Evolutionary conservation across 306 rosid species (phyloP), one percentile per base, ranked within the genome.

Genomic region (Pterocarpus santalinus): DNA sequence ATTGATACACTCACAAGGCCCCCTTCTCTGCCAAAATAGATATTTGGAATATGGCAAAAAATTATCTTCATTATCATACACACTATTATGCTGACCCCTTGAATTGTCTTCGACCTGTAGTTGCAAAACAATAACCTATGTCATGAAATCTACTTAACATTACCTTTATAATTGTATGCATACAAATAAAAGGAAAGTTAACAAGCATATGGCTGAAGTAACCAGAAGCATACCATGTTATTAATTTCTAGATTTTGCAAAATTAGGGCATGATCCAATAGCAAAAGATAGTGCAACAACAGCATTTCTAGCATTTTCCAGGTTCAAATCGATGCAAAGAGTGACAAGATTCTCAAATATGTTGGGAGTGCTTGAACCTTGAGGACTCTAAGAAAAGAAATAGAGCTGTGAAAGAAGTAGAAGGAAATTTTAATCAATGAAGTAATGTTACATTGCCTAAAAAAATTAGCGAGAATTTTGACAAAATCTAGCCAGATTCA

Each of bases 201-300:
- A 55, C 12, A 72, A 72, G n/a, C 13, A 55, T 55, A 55, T 36
- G 36, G 7, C 0, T 55, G 34, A 38, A 72, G 53, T 36, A 72
- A 55, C 8, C 13, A 65, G 3, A 36, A n/a, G 6, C 5, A 6
- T 5, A 76, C 80, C 80, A 49, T 8, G 36, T 46, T 74, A 13
- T 30, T 41, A 7, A 74, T 60, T 39, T 60, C 43, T 28, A 74
- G 69, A 28, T 41, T 60, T 8, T 74, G 41, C 41, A 74, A 15
- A 15, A 5, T 11, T 8, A 13, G 16, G 15, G 6, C 69, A 60
- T 28, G 58, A 28, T 63, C 5, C 32, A 2, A 62, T 70, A 3
- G 36, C 8, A 2, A 14, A 61, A 9, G 43, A 62, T 30, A 75
- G 71, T 8, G 16, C 15, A 0, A 1, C 15, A 0, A 1, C 10